Conservation (phyloP, 2,329 filamentous ascomycete genomes). For the Penicillium italicum region DNA sequence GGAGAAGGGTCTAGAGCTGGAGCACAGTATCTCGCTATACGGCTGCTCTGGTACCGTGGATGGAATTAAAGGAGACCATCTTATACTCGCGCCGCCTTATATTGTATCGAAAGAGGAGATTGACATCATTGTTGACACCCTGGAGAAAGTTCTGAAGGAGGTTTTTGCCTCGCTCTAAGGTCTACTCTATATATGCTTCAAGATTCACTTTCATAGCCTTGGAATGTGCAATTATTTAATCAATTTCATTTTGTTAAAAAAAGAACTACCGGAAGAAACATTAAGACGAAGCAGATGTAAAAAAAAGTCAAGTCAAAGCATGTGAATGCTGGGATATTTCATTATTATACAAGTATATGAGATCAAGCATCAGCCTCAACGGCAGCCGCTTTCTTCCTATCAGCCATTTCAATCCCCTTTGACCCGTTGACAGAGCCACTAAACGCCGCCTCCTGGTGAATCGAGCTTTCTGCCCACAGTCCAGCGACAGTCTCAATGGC, state of each 20-base stretch:
- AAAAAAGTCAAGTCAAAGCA: not conserved
- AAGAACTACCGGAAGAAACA: not conserved
- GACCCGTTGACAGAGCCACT: slow-evolving; percentile 24
- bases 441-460: slow-evolving; percentile 18
- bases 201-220: not conserved
- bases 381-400: slow-evolving; percentile 20
- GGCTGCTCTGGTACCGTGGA: slow-evolving; percentile 61
- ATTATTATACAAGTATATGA: slow-evolving; percentile 1
- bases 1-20: slow-evolving; percentile 46
- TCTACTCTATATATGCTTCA: no score
- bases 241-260: not conserved
- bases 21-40: slow-evolving; percentile 58
- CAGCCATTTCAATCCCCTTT: slow-evolving; percentile 15
- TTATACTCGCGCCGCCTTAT: slow-evolving; percentile 67
- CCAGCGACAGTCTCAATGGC: slow-evolving; percentile 83
- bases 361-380: slow-evolving; percentile 26
- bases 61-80: slow-evolving; percentile 60
- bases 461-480: slow-evolving; percentile 48
- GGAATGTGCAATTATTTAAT: not conserved
- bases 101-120: slow-evolving; percentile 59
- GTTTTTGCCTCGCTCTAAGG: slow-evolving; percentile 37
- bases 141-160: slow-evolving; percentile 52
- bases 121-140: slow-evolving; percentile 51
- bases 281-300: not conserved
- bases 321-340: not conserved